phyloP scores from a whole-genome alignment of 139 green algal genomes.

The Pleodorina starrii region DNA sequence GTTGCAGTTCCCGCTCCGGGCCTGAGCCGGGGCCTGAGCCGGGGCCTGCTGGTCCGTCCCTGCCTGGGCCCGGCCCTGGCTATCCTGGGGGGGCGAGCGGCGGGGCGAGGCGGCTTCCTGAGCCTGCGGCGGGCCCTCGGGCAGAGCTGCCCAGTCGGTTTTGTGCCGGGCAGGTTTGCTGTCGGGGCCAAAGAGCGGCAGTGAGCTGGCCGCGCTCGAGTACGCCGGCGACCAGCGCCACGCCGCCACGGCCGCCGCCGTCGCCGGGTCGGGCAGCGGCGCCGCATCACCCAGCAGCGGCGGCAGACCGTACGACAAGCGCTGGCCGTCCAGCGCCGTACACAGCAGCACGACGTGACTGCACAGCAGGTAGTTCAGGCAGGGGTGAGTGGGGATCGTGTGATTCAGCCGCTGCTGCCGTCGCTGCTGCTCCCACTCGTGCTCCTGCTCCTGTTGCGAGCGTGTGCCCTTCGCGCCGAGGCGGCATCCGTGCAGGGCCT shows the following conservation, averaged over 20 bases:
- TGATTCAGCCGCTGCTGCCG: no score
- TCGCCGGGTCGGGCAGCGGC: neutral
- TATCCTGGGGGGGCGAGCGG: no score
- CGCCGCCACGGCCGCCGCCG: neutral
- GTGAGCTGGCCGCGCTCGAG: neutral
- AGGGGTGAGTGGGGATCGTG: neutral
- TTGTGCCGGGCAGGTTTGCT: neutral
- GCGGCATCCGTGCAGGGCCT: neutral
- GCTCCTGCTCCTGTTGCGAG: no score
- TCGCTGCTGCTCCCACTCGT: neutral
- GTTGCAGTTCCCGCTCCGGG: no score
- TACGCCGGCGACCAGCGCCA: neutral
- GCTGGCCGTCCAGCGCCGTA: neutral
- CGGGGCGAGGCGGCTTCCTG: no score
- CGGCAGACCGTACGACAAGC: neutral
- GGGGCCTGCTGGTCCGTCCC: no score
- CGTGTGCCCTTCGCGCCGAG: no score
- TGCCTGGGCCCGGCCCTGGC: no score
- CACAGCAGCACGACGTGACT: conserved; percentile 10
- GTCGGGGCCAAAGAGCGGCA: neutral
- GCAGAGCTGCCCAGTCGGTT: neutral
- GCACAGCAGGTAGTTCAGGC: neutral
- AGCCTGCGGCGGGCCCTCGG: neutral
- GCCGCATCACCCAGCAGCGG: neutral
- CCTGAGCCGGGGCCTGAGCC: no score